phyloP scores from a whole-genome alignment of 345 rosid genomes.

The Eucalyptus dawsonii region DNA sequence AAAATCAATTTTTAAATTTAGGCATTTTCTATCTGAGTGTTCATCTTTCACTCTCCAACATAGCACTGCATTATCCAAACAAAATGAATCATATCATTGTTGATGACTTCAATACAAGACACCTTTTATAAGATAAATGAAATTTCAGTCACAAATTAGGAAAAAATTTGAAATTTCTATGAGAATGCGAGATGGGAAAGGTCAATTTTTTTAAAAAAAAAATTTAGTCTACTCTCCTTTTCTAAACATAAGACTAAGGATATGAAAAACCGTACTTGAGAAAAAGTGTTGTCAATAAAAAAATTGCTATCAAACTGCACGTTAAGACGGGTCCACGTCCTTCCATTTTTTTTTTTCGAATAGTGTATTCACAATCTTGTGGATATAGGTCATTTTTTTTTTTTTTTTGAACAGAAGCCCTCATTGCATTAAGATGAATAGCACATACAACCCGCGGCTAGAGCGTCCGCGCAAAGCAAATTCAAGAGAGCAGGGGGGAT shows the following conservation, averaged over 20 bases:
- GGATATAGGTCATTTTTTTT: too few relatives aligned
- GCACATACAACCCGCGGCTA: too few relatives aligned
- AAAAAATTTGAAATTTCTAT: neutral
- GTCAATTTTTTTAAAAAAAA: too few relatives aligned
- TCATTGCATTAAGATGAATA: too few relatives aligned
- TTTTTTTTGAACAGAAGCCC: too few relatives aligned
- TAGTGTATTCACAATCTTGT: neutral
- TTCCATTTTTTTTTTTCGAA: neutral
- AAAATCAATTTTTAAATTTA: neutral
- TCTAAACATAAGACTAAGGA: neutral
- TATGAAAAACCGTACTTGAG: neutral
- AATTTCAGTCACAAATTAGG: neutral
- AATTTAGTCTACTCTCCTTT: neutral
- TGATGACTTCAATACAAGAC: neutral
- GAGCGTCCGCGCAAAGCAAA: too few relatives aligned
- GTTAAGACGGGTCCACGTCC: neutral
- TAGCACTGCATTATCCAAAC: neutral
- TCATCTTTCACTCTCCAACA: neutral
- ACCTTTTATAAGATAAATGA: neutral
- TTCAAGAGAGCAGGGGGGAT: too few relatives aligned
- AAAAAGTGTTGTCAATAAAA: neutral
- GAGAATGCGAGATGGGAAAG: neutral
- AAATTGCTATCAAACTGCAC: neutral
- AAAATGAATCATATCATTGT: neutral
- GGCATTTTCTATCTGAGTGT: neutral